These are phyloP conservation scores for Lineolata rhizophorae DNA, from an alignment of 495 filamentous ascomycete species.

Conservation along the genomic window DNA sequence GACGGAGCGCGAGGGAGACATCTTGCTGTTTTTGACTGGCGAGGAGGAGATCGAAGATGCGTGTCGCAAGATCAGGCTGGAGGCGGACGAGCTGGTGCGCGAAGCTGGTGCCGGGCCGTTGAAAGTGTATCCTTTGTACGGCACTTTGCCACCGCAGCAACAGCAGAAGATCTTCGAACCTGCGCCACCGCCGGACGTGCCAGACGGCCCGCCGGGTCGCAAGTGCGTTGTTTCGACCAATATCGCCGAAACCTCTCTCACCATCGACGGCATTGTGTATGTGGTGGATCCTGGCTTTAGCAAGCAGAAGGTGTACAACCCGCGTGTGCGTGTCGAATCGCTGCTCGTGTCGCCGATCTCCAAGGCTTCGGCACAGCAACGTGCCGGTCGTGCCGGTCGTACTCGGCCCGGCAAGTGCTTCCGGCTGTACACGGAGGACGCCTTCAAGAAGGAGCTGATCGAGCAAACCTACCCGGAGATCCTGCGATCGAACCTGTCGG, in stretches of 20 bases:
- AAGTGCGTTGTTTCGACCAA: constrained; percentile 94
- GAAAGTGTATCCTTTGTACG: constrained; percentile 83
- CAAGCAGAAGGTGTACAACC: constrained; percentile 99
- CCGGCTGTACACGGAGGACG: constrained; percentile 83
- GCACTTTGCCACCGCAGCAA: constrained; percentile 71
- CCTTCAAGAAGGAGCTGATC: constrained; percentile 96
- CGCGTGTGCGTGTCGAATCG: constrained; percentile 87
- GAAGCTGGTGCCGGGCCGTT: constrained; percentile 82
- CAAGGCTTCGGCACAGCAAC: constrained; percentile 93
- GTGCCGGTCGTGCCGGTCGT: constrained; percentile 96
- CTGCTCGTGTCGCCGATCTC: constrained; percentile 90
- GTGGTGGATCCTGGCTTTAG: constrained; percentile 97
- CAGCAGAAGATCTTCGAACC: constrained; percentile 92
- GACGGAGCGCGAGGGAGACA: constrained; percentile 79
- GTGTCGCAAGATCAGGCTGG: constrained; percentile 68
- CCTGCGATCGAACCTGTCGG: constrained; percentile 78
- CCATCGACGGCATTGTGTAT: constrained; percentile 97
- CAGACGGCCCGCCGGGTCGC: constrained; percentile 69
- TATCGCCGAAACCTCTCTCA: constrained; percentile 92
- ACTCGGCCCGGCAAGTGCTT: constrained; percentile 95
- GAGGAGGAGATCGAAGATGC: constrained; percentile 99
- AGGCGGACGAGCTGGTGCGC: constrained; percentile 73
- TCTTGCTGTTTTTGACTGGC: constrained; percentile 88
- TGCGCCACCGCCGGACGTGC: constrained; percentile 46
- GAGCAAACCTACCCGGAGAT: constrained; percentile 94